phyloP scores from a whole-genome alignment of 306 rosid genomes.

The Parietaria judaica region DNA sequence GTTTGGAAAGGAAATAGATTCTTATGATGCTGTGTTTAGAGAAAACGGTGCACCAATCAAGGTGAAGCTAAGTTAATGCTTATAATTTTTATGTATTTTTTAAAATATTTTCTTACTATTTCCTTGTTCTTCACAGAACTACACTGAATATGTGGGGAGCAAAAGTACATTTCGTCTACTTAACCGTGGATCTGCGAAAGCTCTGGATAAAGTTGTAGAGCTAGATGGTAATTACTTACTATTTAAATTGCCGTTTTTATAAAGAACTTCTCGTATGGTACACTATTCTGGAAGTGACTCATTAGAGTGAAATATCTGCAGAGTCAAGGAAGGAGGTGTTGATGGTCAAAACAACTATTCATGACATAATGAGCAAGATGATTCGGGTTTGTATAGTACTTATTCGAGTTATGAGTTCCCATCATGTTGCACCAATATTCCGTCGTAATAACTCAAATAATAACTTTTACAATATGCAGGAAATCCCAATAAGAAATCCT shows the following conservation, averaged over 20 bases:
- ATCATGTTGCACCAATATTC: neutral
- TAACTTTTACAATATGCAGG: conserved; percentile 39
- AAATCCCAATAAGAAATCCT: conserved; percentile 76
- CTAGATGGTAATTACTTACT: conserved; percentile 61
- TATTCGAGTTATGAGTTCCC: neutral
- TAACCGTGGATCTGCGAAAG: conserved; percentile 94
- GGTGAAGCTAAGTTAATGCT: conserved; percentile 33
- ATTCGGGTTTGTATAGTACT: conserved; percentile 43
- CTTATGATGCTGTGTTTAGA: conserved; percentile 74
- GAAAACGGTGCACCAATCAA: conserved; percentile 95
- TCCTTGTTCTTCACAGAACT: conserved; percentile 43
- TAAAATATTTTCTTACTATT: conserved; percentile 19
- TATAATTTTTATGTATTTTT: conserved; percentile 8
- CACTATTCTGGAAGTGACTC: conserved; percentile 20
- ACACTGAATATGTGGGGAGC: conserved; percentile 68
- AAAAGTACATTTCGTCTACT: conserved; percentile 93
- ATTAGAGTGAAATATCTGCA: conserved; percentile 36
- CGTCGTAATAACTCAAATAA: no score
- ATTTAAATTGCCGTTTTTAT: conserved; percentile 2
- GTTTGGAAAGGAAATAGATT: conserved; percentile 87
- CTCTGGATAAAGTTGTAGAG: conserved; percentile 86
- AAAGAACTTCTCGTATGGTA: neutral
- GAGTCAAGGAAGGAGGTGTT: conserved; percentile 83
- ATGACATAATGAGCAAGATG: conserved; percentile 89
- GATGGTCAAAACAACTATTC: conserved; percentile 88